Evolutionary conservation across 768 basidiomycete species (phyloP).

Genomic region (Sporobolomyces roseus): DNA sequence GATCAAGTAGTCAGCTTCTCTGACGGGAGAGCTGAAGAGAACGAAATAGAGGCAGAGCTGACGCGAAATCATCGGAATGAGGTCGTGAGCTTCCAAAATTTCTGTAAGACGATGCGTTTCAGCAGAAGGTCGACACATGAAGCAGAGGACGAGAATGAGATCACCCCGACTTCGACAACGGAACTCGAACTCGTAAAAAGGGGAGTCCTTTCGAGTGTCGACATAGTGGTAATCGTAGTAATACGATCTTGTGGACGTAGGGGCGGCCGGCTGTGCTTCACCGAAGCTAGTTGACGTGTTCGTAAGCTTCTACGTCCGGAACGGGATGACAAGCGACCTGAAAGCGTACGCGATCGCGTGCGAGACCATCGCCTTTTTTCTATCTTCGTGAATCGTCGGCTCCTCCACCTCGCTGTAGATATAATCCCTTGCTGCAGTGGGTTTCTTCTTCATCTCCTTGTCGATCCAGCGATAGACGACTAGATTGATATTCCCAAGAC

Average conservation of each 20-base stretch:
- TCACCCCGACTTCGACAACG: not conserved
- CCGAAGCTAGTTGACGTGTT: not conserved
- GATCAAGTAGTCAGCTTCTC: too few relatives aligned
- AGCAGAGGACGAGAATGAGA: not conserved
- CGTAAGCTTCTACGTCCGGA: too few relatives aligned
- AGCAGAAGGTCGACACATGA: not conserved
- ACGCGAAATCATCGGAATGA: too few relatives aligned
- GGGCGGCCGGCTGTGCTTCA: not conserved
- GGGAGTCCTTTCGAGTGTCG: not conserved
- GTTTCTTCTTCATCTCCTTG: too few relatives aligned
- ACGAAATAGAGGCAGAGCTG: too few relatives aligned
- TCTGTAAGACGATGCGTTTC: not conserved
- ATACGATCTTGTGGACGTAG: not conserved
- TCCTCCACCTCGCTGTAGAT: too few relatives aligned
- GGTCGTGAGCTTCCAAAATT: not conserved
- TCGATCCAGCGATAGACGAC: not conserved
- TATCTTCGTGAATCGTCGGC: not conserved
- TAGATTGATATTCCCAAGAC: not conserved
- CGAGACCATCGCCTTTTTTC: not conserved
- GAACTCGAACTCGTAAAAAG: not conserved
- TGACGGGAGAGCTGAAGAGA: too few relatives aligned
- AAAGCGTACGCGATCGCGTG: not conserved
- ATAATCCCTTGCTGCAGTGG: too few relatives aligned
- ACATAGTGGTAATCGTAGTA: not conserved
- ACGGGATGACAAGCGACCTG: not conserved